These are phyloP conservation scores for Aspergillus neoniger DNA, from an alignment of 2,329 filamentous ascomycete genomes.

Conservation along the genomic window DNA sequence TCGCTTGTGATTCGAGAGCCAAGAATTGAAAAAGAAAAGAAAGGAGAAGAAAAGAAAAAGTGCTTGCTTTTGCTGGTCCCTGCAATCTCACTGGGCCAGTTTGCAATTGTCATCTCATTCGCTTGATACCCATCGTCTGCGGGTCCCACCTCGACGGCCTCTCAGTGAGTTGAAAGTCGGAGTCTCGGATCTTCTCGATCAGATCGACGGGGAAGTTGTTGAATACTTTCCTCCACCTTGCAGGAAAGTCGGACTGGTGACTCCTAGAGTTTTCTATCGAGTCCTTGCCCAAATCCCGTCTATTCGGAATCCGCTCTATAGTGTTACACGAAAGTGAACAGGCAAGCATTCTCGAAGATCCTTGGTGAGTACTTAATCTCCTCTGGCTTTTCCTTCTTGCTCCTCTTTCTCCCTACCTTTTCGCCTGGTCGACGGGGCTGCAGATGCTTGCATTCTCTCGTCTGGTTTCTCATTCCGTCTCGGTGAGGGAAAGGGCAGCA, in stretches of 20 bases:
- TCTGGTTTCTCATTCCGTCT: not conserved
- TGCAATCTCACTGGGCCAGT: constrained; percentile 27
- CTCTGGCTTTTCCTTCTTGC: constrained; percentile 7
- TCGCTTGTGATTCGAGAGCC: not conserved
- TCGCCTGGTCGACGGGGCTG: not conserved
- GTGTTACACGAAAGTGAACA: constrained; percentile 34
- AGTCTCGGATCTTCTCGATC: constrained; percentile 6
- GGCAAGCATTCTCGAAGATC: constrained; percentile 37
- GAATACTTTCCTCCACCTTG: constrained; percentile 6
- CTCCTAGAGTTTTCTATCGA: constrained; percentile 22
- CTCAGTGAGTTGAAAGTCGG: constrained; percentile 2
- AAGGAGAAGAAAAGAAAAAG: not conserved
- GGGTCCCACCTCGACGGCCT: not conserved
- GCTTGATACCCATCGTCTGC: constrained; percentile 14
- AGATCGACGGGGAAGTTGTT: constrained; percentile 12
- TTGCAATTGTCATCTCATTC: constrained; percentile 31
- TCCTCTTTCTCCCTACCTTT: constrained; percentile 12
- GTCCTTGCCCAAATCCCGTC: constrained; percentile 24
- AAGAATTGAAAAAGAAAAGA: not conserved
- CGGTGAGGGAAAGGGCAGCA: not conserved
- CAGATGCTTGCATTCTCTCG: not conserved
- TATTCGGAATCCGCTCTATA: constrained; percentile 26
- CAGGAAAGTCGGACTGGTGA: constrained; percentile 9
- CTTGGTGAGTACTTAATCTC: constrained; percentile 29
- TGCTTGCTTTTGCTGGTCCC: constrained; percentile 10